These are phyloP conservation scores for Stemphylium vesicarium DNA, from an alignment of 2,329 filamentous ascomycete genomes.

Conservation along the genomic window DNA sequence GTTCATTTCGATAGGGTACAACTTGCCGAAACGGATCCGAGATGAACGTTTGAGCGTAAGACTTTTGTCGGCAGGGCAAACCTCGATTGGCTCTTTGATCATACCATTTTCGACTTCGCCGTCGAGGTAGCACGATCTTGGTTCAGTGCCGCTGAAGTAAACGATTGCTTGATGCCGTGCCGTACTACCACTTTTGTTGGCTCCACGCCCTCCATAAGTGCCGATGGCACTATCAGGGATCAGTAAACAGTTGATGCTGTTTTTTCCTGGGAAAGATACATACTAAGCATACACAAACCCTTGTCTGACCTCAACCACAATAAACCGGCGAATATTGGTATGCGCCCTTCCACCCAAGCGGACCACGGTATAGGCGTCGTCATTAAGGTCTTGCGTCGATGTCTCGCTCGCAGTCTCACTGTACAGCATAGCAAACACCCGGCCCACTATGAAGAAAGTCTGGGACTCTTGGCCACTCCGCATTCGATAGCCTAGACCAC, in stretches of 20 bases:
- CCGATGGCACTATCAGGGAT: conserved; percentile 47
- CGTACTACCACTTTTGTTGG: conserved; percentile 47
- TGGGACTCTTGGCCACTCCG: conserved; percentile 18
- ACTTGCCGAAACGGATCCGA: conserved; percentile 52
- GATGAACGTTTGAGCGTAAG: conserved; percentile 43
- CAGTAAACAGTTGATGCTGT: not conserved
- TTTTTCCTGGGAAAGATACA: not conserved
- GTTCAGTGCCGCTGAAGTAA: conserved; percentile 23
- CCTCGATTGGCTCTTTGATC: conserved; percentile 47
- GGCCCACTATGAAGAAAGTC: conserved; percentile 26
- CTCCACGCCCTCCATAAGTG: conserved; percentile 49
- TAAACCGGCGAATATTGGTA: conserved; percentile 37
- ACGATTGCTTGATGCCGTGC: conserved; percentile 49
- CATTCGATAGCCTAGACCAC: conserved; percentile 26
- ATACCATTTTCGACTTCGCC: conserved; percentile 44
- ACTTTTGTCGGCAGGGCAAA: conserved; percentile 29
- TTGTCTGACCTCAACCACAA: conserved; percentile 24
- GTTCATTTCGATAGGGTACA: conserved; percentile 52
- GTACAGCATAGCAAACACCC: conserved; percentile 32
- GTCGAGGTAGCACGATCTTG: conserved; percentile 13
- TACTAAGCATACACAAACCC: conserved; percentile 37
- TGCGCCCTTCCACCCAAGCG: conserved; percentile 21
- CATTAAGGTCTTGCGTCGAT: not conserved
- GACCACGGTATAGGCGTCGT: conserved; percentile 18
- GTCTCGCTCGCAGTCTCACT: conserved; percentile 19